Conservation (phyloP, 208 protist genomes). For the Crithidia fasciculata region DNA sequence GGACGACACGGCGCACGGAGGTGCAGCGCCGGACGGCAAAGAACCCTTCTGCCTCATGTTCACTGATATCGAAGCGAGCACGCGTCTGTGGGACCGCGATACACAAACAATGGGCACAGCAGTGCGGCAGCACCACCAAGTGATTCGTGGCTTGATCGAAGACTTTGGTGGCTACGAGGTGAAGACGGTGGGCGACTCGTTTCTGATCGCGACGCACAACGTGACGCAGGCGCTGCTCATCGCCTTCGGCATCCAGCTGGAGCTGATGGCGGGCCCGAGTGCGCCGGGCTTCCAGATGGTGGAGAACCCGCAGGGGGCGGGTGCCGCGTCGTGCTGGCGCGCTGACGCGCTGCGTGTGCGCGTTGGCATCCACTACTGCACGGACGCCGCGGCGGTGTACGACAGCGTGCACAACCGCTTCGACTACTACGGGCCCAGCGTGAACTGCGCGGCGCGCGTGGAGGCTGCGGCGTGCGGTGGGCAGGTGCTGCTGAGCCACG, state of each 20-base stretch:
- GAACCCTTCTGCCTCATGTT: constrained; percentile 44
- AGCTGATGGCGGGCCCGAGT: constrained; percentile 11
- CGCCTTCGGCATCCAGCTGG: constrained; percentile 24
- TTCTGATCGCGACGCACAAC: constrained; percentile 49
- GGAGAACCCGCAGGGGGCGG: constrained; percentile 30
- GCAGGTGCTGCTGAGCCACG: constrained; percentile 6
- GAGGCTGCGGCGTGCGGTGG: constrained; percentile 19
- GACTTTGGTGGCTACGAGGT: constrained; percentile 59
- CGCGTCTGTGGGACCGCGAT: constrained; percentile 56
- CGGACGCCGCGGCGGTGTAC: constrained; percentile 37
- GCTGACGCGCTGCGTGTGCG: constrained; percentile 40
- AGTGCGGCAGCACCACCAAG: constrained; percentile 42
- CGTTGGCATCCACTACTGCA: constrained; percentile 53
- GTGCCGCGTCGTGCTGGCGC: constrained; percentile 33
- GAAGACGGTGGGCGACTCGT: constrained; percentile 66
- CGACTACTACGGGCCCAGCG: constrained; percentile 80
- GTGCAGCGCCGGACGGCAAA: constrained; percentile 18
- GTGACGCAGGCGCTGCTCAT: constrained; percentile 15
- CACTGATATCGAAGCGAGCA: constrained; percentile 61
- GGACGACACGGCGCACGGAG: neutral
- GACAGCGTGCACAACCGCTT: constrained; percentile 47
- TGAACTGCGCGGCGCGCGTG: constrained; percentile 22
- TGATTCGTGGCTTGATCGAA: constrained; percentile 56
- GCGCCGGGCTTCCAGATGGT: constrained; percentile 32
- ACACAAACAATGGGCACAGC: constrained; percentile 39